Evolutionary conservation across 2,329 filamentous ascomycete genomes (phyloP).

Genomic region (Lachnellula subtilissima): DNA sequence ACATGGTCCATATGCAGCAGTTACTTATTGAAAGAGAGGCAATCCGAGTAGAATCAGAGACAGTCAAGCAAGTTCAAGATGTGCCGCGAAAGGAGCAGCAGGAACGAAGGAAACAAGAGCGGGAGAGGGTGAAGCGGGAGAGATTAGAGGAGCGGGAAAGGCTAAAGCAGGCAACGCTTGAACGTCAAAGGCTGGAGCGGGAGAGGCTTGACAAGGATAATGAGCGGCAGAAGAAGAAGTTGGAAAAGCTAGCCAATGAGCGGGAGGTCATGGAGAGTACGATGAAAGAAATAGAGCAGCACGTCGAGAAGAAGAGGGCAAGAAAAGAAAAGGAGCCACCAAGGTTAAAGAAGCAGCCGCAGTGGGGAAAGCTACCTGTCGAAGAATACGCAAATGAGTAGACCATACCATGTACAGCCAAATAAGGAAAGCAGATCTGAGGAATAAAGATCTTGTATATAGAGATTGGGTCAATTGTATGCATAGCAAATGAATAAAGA

Average conservation of each 20-base stretch:
- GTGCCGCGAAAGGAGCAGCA: background rate
- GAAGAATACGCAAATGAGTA: too few species aligned
- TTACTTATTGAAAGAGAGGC: background rate
- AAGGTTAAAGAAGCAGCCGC: background rate
- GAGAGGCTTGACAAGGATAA: background rate
- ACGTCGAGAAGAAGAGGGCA: too few species aligned
- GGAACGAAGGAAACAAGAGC: too few species aligned
- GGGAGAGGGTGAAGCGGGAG: too few species aligned
- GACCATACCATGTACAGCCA: too few species aligned
- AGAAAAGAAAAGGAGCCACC: too few species aligned
- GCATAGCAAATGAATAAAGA: background rate
- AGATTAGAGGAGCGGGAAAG: too few species aligned
- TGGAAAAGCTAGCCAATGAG: background rate
- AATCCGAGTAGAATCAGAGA: background rate
- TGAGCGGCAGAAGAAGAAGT: background rate
- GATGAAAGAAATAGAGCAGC: too few species aligned
- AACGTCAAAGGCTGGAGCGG: background rate
- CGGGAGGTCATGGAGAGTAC: background rate
- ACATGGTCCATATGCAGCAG: background rate
- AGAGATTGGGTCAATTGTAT: background rate
- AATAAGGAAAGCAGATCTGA: background rate
- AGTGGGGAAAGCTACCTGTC: background rate
- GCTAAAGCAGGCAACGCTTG: background rate
- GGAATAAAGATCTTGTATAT: background rate
- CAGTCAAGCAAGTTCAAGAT: background rate